phyloP scores from a whole-genome alignment of 495 filamentous ascomycete species.

The Xylaria scruposa region DNA sequence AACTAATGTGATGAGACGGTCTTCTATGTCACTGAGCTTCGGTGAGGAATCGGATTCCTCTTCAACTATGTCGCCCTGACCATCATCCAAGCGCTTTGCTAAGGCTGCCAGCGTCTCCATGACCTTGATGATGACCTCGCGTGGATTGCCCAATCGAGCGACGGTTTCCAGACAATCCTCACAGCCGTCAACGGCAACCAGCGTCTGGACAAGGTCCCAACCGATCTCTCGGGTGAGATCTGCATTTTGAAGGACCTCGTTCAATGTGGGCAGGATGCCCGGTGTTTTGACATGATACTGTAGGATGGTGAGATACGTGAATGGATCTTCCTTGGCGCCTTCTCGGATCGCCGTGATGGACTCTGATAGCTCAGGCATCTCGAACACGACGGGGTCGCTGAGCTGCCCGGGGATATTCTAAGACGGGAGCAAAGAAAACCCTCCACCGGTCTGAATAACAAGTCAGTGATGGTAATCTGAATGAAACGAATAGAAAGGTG shows the following conservation, averaged over 20 bases:
- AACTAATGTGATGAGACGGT: constrained; percentile 77
- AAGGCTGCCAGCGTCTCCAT: constrained; percentile 71
- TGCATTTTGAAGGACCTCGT: constrained; percentile 81
- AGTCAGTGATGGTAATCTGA: background rate
- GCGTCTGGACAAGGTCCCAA: constrained; percentile 90
- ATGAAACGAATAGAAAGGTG: background rate
- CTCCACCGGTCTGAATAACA: no score
- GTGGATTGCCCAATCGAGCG: constrained; percentile 85
- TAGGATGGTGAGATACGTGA: constrained; percentile 88
- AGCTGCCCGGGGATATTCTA: background rate
- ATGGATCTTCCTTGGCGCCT: constrained; percentile 63
- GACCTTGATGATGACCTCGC: constrained; percentile 91
- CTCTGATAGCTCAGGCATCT: constrained; percentile 38
- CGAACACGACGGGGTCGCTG: background rate
- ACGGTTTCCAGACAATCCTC: constrained; percentile 75
- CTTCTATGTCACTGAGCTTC: constrained; percentile 36
- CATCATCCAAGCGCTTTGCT: constrained; percentile 55
- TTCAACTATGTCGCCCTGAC: constrained; percentile 47
- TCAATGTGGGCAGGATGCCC: constrained; percentile 76
- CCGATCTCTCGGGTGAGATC: constrained; percentile 88
- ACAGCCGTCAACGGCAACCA: constrained; percentile 78
- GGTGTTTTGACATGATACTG: constrained; percentile 78
- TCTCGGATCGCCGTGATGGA: constrained; percentile 40
- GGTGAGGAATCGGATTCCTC: constrained; percentile 27
- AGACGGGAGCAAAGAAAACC: background rate